phyloP scores from a whole-genome alignment of 1,284 basidiomycete species.

The Ganoderma meredithae region DNA sequence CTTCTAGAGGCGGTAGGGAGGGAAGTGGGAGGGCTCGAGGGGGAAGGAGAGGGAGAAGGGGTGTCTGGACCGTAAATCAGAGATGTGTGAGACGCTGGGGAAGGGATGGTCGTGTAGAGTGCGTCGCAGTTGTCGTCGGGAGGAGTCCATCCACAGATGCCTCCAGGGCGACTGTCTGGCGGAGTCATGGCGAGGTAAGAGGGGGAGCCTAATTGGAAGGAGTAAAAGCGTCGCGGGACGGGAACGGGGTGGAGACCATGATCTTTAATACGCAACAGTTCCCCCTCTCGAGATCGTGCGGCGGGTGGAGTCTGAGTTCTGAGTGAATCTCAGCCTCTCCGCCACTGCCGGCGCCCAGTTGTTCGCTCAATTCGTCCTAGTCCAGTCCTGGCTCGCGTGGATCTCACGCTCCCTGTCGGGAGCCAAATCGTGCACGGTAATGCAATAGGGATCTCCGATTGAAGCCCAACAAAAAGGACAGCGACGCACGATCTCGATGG shows the following conservation, averaged over 20 bases:
- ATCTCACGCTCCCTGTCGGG: conserved; percentile 18
- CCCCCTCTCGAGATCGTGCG: conserved; percentile 23
- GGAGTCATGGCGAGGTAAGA: conserved; percentile 22
- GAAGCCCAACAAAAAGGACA: conserved; percentile 32
- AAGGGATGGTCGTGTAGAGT: conserved; percentile 22
- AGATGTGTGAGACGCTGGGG: conserved; percentile 12
- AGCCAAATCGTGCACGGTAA: conserved; percentile 22
- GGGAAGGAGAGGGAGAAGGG: conserved; percentile 15
- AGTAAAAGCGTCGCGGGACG: conserved; percentile 29
- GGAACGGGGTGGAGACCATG: conserved; percentile 15
- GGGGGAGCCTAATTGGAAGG: conserved; percentile 17
- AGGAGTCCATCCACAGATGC: conserved; percentile 32
- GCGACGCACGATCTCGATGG: conserved; percentile 22
- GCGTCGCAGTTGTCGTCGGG: conserved; percentile 25
- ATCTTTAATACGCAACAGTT: conserved; percentile 27
- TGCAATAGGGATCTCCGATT: conserved; percentile 26
- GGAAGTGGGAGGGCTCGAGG: conserved; percentile 16
- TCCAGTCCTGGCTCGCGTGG: conserved; percentile 8
- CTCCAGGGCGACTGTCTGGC: conserved; percentile 24
- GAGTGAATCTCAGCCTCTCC: conserved; percentile 24
- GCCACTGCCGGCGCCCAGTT: conserved; percentile 27
- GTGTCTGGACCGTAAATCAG: conserved; percentile 8
- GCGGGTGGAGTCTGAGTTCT: conserved; percentile 22
- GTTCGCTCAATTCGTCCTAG: conserved; percentile 18
- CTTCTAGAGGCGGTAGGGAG: conserved; percentile 19